Percentiles rank a stretch among this genome's conserved stretches.
phyloP scores from a whole-genome alignment of 228 moss, liverwort and hornwort species.

The Sphagnum magellanicum region DNA sequence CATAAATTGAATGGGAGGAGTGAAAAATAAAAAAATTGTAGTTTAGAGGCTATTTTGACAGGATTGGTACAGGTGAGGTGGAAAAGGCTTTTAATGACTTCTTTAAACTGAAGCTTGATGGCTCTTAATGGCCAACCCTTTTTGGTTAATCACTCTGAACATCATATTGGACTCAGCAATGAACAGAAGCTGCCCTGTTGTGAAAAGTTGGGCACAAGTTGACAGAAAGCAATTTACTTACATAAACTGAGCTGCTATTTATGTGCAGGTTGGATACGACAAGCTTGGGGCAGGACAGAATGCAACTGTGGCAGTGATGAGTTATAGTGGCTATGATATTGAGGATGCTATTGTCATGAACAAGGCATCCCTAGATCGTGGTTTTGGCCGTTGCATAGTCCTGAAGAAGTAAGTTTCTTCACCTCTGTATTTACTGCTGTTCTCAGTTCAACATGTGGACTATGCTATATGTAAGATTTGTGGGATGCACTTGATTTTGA shows the following conservation, averaged over 20 bases:
- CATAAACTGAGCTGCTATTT: background rate
- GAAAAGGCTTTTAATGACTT: background rate
- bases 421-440: background rate
- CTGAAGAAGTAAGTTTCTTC: slow-evolving; percentile 75
- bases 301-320: slow-evolving; percentile 99
- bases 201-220: too few species aligned
- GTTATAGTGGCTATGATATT: slow-evolving; percentile 99
- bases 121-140: background rate
- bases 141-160: too few species aligned
- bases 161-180: too few species aligned
- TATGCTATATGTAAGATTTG: too few species aligned
- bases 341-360: slow-evolving; percentile 99
- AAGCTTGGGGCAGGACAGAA: slow-evolving; percentile 99
- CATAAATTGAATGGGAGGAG: background rate
- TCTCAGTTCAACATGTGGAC: too few species aligned
- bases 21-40: too few species aligned
- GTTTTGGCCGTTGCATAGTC: slow-evolving; percentile 97
- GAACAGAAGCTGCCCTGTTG: too few species aligned
- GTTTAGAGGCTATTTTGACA: background rate
- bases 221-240: too few species aligned
- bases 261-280: slow-evolving; percentile 91
- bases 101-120: background rate
- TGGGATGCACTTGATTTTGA: too few species aligned
- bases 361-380: slow-evolving; percentile 92
- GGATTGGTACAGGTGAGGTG: background rate